Evolutionary conservation across 2,329 filamentous ascomycete species (phyloP).

Genomic region (Penicillium sp.): DNA sequence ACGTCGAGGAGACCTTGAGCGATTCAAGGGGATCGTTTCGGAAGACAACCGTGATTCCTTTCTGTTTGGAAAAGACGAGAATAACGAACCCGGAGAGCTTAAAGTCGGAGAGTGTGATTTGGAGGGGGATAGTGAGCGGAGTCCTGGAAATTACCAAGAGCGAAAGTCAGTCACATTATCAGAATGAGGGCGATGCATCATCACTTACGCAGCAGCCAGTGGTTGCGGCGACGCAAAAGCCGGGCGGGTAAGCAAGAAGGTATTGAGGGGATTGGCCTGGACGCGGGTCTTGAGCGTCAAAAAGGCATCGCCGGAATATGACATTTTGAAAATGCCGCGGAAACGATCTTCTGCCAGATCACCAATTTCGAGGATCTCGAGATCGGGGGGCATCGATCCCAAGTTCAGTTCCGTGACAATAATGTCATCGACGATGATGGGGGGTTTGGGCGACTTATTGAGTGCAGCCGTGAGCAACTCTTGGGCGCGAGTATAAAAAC

Average conservation of each 20-base stretch:
- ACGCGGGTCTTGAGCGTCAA: conserved; percentile 92
- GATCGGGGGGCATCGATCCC: conserved; percentile 84
- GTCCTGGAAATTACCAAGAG: conserved; percentile 46
- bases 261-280: conserved; percentile 96
- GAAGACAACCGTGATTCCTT: conserved; percentile 93
- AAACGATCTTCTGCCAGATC: conserved; percentile 96
- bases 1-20: conserved; percentile 96
- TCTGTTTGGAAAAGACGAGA: conserved; percentile 93
- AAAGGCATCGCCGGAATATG: conserved; percentile 90
- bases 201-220: conserved; percentile 64
- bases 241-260: conserved; percentile 85
- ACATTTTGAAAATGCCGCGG: conserved; percentile 98
- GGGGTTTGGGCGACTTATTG: conserved; percentile 96
- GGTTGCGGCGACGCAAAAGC: conserved; percentile 89
- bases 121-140: conserved; percentile 91
- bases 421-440: conserved; percentile 99
- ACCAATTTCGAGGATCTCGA: conserved; percentile 96
- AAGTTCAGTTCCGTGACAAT: conserved; percentile 96
- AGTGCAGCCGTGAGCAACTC: conserved; percentile 90
- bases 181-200: background rate
- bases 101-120: conserved; percentile 93
- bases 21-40: conserved; percentile 97
- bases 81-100: conserved; percentile 96
- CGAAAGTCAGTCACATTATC: conserved; percentile 7
- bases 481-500: conserved; percentile 81